These are phyloP conservation scores for Erysimum cheiranthoides DNA, from an alignment of 345 rosid genomes.

Conservation along the genomic window DNA sequence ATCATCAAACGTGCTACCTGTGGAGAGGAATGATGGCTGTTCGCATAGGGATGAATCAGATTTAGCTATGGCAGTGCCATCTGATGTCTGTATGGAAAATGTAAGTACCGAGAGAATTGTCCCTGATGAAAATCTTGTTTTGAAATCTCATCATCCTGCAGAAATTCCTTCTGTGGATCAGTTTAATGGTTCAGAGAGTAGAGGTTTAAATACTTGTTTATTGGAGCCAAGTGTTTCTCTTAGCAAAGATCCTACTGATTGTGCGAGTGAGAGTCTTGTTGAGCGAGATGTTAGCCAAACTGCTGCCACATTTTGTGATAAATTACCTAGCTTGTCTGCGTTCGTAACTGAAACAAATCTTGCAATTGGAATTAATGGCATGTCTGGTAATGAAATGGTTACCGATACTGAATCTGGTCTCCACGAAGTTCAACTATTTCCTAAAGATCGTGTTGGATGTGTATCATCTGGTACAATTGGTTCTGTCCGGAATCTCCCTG, in stretches of 20 bases:
- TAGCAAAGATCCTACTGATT: slow-evolving; percentile 39
- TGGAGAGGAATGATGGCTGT: slow-evolving; percentile 42
- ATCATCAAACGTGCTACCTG: slow-evolving; percentile 36
- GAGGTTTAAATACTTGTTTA: slow-evolving; percentile 41
- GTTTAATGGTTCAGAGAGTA: slow-evolving; percentile 31
- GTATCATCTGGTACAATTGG: slow-evolving; percentile 45
- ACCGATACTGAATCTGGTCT: slow-evolving; percentile 32
- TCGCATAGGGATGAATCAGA: slow-evolving; percentile 45
- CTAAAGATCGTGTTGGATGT: slow-evolving; percentile 39
- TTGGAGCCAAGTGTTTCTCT: slow-evolving; percentile 43
- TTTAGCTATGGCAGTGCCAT: slow-evolving; percentile 45
- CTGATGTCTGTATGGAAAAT: slow-evolving; percentile 43
- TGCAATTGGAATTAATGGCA: slow-evolving; percentile 40
- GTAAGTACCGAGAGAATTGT: slow-evolving; percentile 42
- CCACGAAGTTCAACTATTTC: slow-evolving; percentile 45
- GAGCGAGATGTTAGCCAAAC: slow-evolving; percentile 47
- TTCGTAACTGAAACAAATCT: slow-evolving; percentile 37
- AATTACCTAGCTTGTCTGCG: slow-evolving; percentile 41
- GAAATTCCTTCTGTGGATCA: slow-evolving; percentile 33
- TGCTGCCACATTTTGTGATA: slow-evolving; percentile 44
- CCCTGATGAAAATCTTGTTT: slow-evolving; percentile 47
- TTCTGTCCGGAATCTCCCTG: slow-evolving; percentile 43
- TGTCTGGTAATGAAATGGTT: slow-evolving; percentile 40
- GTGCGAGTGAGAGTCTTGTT: slow-evolving; percentile 38
- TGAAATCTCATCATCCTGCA: slow-evolving; percentile 48